Evolutionary conservation across 2,329 filamentous ascomycete species (phyloP), one percentile per base, ranked within the genome.

Genomic region (Akanthomyces uredinophilus): DNA sequence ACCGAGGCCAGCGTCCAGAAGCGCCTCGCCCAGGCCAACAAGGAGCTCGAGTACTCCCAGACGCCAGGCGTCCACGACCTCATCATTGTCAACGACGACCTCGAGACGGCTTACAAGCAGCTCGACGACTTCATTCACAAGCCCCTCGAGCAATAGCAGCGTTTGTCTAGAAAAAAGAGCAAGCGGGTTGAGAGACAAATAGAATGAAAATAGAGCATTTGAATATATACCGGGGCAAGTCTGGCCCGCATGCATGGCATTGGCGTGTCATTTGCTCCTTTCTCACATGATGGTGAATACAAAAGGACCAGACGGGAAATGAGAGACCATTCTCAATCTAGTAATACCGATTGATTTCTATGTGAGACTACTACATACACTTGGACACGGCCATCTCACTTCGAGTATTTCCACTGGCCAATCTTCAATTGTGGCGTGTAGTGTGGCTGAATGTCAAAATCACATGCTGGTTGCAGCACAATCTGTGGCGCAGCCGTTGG

Each of bases 21-120:
- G 74, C 81, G 91, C 55, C 77, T 96, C 61, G 76, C 78, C 14
- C 90, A 92, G 74, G 91, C 91, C 3, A 81, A 83, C 74, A 81
- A 85, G 53, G 91, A 96, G 79, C 80, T 96, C 64, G 89, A 87
- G 65, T 95, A 84, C 72, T 81, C 88, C 47, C 83, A 87, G 75
- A 84, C 82, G 2, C 83, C 85, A 0, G 89, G 88, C 20, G 84
- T 73, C 4, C 73, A 75, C 62, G 74, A 77, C 66, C 69, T 70
- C 60, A 71, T 74, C 47, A 72, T 77, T 7, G 69, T 75, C 63
- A 77, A 77, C 63, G 73, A 77, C 60, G 71, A 82, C 68, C 72
- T 83, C 22, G 79, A 81, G 55, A 75, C 69, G 64, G 82, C 83
- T 0, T 84, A 81, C 71, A 75, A 76, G 70, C 75, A 84, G 69